Evolutionary conservation across 805 yeast genomes (phyloP), one percentile per base, ranked within the genome.

Genomic region (Groenewaldozyma salmanticensis): DNA sequence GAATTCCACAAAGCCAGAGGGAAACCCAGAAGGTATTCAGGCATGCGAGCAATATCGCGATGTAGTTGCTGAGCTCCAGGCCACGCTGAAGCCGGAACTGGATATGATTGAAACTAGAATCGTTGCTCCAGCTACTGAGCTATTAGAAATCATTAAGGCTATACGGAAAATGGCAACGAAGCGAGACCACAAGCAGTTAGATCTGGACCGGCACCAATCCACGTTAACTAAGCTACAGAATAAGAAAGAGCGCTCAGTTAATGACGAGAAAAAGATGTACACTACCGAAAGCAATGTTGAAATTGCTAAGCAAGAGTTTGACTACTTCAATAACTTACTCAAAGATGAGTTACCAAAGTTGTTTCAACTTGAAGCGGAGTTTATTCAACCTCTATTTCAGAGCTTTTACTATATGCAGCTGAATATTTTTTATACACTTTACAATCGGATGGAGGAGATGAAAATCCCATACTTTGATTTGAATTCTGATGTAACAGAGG

Each of bases 351-450:
- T 92, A 46, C 98, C 98, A 18, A 66, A 82, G 34, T 68, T 92
- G 58, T 92, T 92, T 64, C 77, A 75, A 54, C 70, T 92, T 63
- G 96, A 92, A 62, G 83, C 87, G 3, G 92, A 87, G 54, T 86
- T 92, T 59, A 88, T 92, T 58, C 81, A 79, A 57, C 98, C 98
- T 16, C 69, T 92, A 54, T 92, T 92, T 65, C 92, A 90, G 54
- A 81, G 94, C 42, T 80, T 92, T 62, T 92, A 92, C 66, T 92
- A 78, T 71, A 92, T 92, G 97, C 98, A 92, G 68, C 74, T 92
- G 68, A 92, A 92, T 67, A 86, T 92, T 43, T 92, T 88, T 63
- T 92, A 92, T 71, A 87, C 96, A 1, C 69, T 92, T 47, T 88
- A 84, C 68, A 81, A 74, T 57, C 75, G 83, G 54, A 84, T 90